phyloP scores from a whole-genome alignment of 495 filamentous ascomycete species.

The Trichoderma asperelloides region DNA sequence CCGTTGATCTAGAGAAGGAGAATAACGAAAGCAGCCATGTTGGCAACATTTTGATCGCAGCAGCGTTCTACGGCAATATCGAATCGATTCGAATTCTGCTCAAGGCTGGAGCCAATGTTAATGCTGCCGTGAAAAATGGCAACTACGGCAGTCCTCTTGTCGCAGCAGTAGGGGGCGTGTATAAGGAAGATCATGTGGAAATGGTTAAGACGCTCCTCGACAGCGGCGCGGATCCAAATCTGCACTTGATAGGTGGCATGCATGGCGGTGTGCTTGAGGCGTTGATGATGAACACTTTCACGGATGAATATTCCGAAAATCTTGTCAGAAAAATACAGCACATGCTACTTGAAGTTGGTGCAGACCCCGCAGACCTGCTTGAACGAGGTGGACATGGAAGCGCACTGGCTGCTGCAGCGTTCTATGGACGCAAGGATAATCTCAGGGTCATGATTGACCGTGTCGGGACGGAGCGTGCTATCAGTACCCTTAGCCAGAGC shows the following conservation, averaged over 20 bases:
- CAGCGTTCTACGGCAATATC: neutral
- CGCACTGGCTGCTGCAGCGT: neutral
- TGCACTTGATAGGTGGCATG: neutral
- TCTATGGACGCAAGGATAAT: neutral
- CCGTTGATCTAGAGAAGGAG: neutral
- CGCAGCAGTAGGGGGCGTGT: neutral
- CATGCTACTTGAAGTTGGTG: neutral
- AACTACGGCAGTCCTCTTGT: neutral
- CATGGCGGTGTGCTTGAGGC: neutral
- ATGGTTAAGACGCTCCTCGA: neutral
- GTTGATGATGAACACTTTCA: neutral
- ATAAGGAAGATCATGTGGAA: neutral
- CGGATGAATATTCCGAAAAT: neutral
- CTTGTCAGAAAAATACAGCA: neutral
- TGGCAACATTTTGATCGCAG: neutral
- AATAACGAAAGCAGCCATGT: neutral
- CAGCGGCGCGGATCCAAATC: neutral
- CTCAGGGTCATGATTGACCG: neutral
- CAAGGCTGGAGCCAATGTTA: neutral
- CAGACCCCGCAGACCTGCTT: neutral
- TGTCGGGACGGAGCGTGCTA: neutral
- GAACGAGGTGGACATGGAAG: neutral
- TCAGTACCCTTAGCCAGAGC: neutral
- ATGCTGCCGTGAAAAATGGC: neutral
- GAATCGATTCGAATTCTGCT: neutral